These are phyloP conservation scores for Alternaria dauci DNA, from an alignment of 2,329 filamentous ascomycete genomes.

Conservation along the genomic window DNA sequence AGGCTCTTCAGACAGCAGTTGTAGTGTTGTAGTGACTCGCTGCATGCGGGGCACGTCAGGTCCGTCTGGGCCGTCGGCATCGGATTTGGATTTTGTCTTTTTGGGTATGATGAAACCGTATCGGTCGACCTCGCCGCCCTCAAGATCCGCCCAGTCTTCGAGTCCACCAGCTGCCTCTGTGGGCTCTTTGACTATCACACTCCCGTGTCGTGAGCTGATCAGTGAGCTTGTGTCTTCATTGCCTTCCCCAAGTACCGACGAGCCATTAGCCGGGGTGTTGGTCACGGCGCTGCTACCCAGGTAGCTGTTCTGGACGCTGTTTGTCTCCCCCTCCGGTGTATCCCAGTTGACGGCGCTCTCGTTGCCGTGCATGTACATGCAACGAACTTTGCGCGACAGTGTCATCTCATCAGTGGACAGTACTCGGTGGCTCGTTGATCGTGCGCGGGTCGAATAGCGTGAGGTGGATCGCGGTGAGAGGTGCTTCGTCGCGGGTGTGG, in stretches of 20 bases:
- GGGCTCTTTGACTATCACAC: slow-evolving; percentile 58
- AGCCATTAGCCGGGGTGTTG: slow-evolving; percentile 37
- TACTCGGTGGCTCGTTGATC: slow-evolving; percentile 55
- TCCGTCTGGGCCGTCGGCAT: slow-evolving; percentile 36
- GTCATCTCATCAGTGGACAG: slow-evolving; percentile 71
- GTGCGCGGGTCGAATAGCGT: slow-evolving; percentile 45
- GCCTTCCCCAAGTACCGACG: slow-evolving; percentile 39
- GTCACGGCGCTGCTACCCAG: slow-evolving; percentile 35
- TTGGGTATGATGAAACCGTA: slow-evolving; percentile 69
- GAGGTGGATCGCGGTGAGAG: slow-evolving; percentile 47
- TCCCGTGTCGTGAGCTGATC: slow-evolving; percentile 38
- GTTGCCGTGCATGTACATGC: slow-evolving; percentile 70
- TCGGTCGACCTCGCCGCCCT: slow-evolving; percentile 67
- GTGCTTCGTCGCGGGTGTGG: slow-evolving; percentile 35
- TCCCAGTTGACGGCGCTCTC: slow-evolving; percentile 61
- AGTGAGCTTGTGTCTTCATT: slow-evolving; percentile 42
- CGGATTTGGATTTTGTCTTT: slow-evolving; percentile 46
- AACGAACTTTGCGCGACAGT: slow-evolving; percentile 67
- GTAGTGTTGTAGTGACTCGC: slow-evolving; percentile 67
- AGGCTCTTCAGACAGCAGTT: slow-evolving; percentile 64
- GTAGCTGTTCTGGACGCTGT: slow-evolving; percentile 32
- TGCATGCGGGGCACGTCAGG: slow-evolving; percentile 57
- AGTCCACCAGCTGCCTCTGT: slow-evolving; percentile 69
- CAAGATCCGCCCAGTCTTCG: slow-evolving; percentile 70
- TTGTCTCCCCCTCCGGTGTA: slow-evolving; percentile 30